Base-by-base conservation (phyloP, 1,284 basidiomycete species). In the Fistulina hepatica region DNA sequence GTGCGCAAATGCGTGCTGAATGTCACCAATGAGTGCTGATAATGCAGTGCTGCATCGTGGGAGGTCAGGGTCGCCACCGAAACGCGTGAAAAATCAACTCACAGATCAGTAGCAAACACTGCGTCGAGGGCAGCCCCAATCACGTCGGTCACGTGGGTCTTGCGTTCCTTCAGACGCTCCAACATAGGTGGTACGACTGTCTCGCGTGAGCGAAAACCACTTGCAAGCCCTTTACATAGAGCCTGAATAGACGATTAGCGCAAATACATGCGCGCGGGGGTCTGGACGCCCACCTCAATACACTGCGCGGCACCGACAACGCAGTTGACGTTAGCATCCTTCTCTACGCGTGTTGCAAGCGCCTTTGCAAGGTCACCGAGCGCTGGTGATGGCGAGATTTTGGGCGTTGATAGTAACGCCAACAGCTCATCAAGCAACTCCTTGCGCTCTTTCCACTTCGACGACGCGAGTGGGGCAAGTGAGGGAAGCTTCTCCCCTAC, bases 381-480 rank as follows among this genome's bases (percentile, higher is more conserved):
- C 52, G 82, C 81, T 13, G 81, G 67, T 2, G 74, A 70, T 48
- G 91, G 86, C 48, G 79, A 76, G 48, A 97, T 82, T 42, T 81
- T 77, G 7, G 82, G 80, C 10, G 83, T 76, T 12, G 73, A 62
- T 24, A 98, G 61, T 13, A 90, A 63, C 11, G 76, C 73, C 41
- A 81, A 67, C 26, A 95, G 69, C 32, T 89, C 86, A 48, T 97
- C 92, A 36, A 97, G 63, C 2, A 76, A 85, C 52, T 97, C 93
- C 52, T 94, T 89, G 21, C 95, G 77, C 48, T 99, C 95, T 57
- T 98, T 97, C 95, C 95, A 99, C 60, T 98, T 98, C 1, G 86
- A 79, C 4, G 93, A 97, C 10, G 76, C 72, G 37, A 98, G 67
- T 40, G 73, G 65, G 5, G 79, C 67, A 44, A 83, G 75, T 3